Percentiles rank a stretch among this genome's conserved stretches.
These are phyloP conservation scores for Quercus glauca DNA, from an alignment of 306 rosid species.

Conservation along the genomic window DNA sequence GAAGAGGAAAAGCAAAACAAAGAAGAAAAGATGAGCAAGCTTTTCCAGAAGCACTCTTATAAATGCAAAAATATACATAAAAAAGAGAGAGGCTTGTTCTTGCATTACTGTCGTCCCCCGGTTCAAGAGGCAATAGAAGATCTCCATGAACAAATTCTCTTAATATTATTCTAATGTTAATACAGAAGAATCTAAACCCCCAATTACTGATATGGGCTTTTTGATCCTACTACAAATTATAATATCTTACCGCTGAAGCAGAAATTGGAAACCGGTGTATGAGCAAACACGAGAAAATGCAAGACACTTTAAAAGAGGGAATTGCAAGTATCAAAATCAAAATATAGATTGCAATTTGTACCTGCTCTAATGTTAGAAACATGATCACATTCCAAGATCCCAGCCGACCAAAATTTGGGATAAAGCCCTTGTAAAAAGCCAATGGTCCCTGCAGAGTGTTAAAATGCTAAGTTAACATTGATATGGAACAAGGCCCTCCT, in stretches of 20 bases:
- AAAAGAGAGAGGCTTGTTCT: background rate
- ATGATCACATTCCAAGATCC: constrained; percentile 99
- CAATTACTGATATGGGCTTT: background rate
- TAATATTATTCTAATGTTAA: background rate
- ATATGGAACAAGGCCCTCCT: background rate
- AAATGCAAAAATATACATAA: background rate
- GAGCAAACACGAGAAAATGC: background rate
- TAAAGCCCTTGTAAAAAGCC: constrained; percentile 93
- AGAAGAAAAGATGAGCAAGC: constrained; percentile 7
- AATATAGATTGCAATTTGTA: constrained; percentile 21
- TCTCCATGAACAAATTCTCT: background rate
- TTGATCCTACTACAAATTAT: background rate
- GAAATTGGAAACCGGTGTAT: background rate
- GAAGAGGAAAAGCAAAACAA: background rate
- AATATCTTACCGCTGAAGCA: background rate
- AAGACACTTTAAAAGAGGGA: background rate
- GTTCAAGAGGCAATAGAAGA: background rate
- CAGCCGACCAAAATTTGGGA: constrained; percentile 87
- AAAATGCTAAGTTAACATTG: constrained; percentile 4
- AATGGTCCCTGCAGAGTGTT: constrained; percentile 77
- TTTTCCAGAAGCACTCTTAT: background rate
- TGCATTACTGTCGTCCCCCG: background rate
- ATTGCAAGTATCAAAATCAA: background rate
- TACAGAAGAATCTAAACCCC: background rate
- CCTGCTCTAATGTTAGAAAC: constrained; percentile 98